Base-by-base conservation (phyloP, 306 rosid species). In the Quercus aquifolioides region DNA sequence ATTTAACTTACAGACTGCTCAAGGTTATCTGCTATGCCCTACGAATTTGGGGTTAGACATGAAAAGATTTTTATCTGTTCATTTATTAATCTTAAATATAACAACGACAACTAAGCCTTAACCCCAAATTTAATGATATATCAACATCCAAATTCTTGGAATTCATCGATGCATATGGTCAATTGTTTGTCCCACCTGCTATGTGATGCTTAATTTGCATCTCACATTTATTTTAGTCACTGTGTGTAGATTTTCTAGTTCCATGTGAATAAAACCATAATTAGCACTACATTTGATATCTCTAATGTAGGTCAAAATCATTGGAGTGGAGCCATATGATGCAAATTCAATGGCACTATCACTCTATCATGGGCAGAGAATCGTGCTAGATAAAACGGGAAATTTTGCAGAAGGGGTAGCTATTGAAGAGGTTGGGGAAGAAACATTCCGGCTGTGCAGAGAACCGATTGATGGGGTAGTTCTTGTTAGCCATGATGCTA, bases 371-470 rank as follows among this genome's bases (percentile, higher is more conserved):
- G 88, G 87, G 30, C 71, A 86, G 71, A 84, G 88, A 74, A 78
- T 89, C 41, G 56, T 86, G 38, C 73, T 89, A 30, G 90, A 89
- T 75, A 78, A 82, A 67, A 88, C 81, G 11, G 92, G 92, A 74
- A 82, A 78, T 17, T 89, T 89, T 75, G 88, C 92, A 41, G 92
- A 89, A 55, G 90, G 92, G 28, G 92, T 89, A 10, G 90, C 90
- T 21, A 88, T 89, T 38, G 85, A 86, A 68, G 92, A 82, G 80
- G 92, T 89, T 5, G 90, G 92, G 43, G 86, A 86, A 84, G 92
- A 89, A 46, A 84, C 90, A 19, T 83, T 89, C 51, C 87, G 87
- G 59, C 21, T 89, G 52, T 86, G 92, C 84, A 86, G 76, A 70
- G 90, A 84, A 54, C 79, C 82, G 64, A 62, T 89, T 21, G 92